Evolutionary conservation across 2,329 filamentous ascomycete species (phyloP).

Genomic region (Pseudocercospora cruenta): DNA sequence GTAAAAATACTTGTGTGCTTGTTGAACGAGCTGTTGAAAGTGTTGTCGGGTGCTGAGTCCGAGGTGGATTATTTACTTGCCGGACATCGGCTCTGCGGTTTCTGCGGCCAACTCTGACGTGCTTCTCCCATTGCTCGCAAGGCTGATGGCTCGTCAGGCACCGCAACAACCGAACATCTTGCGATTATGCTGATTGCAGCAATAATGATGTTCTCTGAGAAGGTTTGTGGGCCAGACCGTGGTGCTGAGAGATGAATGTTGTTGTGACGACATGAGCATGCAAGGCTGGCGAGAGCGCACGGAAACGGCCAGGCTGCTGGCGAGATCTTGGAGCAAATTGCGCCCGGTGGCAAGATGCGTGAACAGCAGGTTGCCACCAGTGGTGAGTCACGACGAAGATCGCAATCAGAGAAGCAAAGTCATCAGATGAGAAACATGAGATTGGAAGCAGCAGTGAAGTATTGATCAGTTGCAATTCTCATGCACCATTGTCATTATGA

Average conservation of each 20-base stretch:
- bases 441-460: conserved; percentile 1
- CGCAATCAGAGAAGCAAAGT: background rate
- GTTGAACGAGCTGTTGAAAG: background rate
- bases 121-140: background rate
- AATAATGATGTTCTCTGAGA: background rate
- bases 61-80: background rate
- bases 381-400: background rate
- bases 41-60: background rate
- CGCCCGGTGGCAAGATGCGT: conserved; percentile 9
- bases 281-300: background rate
- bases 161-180: background rate
- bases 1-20: conserved; percentile 4
- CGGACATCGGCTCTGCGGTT: background rate
- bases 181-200: too few species aligned
- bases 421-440: background rate
- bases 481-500: conserved; percentile 45
- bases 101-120: background rate
- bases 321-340: conserved; percentile 14
- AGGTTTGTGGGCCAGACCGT: background rate
- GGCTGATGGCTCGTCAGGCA: background rate
- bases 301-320: background rate
- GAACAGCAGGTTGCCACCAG: too few species aligned
- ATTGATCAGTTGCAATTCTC: conserved; percentile 31
- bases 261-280: background rate
- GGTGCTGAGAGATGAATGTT: background rate